phyloP scores from a whole-genome alignment of 768 basidiomycete genomes.

The Lanmaoa pseudosensibilis region DNA sequence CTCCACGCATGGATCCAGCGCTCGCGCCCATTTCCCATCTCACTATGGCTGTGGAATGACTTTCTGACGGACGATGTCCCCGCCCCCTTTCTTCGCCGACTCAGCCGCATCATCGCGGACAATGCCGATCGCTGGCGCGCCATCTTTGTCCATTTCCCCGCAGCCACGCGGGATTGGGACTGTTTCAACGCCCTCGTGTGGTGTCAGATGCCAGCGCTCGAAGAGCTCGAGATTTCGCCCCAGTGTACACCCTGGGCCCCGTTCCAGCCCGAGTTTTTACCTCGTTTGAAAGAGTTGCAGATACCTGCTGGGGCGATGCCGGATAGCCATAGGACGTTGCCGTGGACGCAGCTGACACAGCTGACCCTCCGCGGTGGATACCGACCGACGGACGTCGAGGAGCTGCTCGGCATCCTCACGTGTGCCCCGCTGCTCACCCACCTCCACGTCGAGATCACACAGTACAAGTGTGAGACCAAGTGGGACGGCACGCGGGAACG shows the following conservation, averaged over 20 bases:
- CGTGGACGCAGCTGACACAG: slow-evolving; percentile 35
- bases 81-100: slow-evolving; percentile 22
- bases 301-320: slow-evolving; percentile 34
- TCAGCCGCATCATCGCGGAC: slow-evolving; percentile 19
- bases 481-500: slow-evolving; percentile 23
- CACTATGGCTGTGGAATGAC: slow-evolving; percentile 34
- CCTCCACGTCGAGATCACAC: slow-evolving; percentile 34
- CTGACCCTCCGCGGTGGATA: slow-evolving; percentile 33
- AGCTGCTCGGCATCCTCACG: slow-evolving; percentile 26
- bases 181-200: slow-evolving; percentile 25
- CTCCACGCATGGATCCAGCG: slow-evolving; percentile 29
- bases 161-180: slow-evolving; percentile 30
- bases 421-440: slow-evolving; percentile 28
- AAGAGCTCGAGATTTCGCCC: slow-evolving; percentile 34
- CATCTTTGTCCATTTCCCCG: slow-evolving; percentile 34
- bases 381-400: slow-evolving; percentile 27
- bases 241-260: slow-evolving; percentile 34
- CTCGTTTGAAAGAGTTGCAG: slow-evolving; percentile 27
- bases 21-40: slow-evolving; percentile 25
- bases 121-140: slow-evolving; percentile 32
- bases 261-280: slow-evolving; percentile 28
- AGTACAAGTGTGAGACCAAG: slow-evolving; percentile 30
- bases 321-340: slow-evolving; percentile 32
- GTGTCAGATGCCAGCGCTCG: slow-evolving; percentile 26
- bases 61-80: slow-evolving; percentile 35